Conservation (phyloP, 129 eudicot genomes). For the Arctium lappa region DNA sequence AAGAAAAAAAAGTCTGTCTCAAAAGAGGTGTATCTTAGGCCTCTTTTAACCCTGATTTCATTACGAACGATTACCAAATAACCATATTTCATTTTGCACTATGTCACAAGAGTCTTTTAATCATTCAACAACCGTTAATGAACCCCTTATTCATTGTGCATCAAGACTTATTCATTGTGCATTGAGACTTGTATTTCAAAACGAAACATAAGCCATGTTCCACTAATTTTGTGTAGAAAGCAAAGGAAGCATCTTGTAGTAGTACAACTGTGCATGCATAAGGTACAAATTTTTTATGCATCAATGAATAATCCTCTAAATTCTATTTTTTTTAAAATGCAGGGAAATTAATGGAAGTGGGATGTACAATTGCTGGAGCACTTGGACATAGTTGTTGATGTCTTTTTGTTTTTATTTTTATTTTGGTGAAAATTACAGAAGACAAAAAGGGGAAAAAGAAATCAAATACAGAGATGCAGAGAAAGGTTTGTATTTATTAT, state of each 20-base stretch:
- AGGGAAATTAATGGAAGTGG: slow-evolving; percentile 85
- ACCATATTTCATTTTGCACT: too few species aligned
- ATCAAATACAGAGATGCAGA: slow-evolving; percentile 28
- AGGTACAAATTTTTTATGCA: neutral
- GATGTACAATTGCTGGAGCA: slow-evolving; percentile 64
- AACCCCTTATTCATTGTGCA: too few species aligned
- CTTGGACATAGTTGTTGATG: slow-evolving; percentile 55
- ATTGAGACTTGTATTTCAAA: neutral
- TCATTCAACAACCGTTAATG: too few species aligned
- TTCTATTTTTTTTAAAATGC: slow-evolving; percentile 11
- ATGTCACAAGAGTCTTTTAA: too few species aligned
- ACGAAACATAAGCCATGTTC: neutral
- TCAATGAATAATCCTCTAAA: neutral
- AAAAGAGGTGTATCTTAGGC: too few species aligned
- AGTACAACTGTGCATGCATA: neutral
- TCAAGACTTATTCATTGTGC: neutral
- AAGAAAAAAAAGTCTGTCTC: too few species aligned
- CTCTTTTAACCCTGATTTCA: too few species aligned
- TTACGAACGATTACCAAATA: too few species aligned
- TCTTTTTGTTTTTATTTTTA: neutral
- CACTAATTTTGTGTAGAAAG: neutral
- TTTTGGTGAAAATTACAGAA: slow-evolving; percentile 10
- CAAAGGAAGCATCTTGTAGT: neutral
- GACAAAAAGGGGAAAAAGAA: slow-evolving; percentile 15
- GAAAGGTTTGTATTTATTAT: slow-evolving; percentile 34